These are phyloP conservation scores for Aspergillus intermedius DNA, from an alignment of 2,329 filamentous ascomycete species.

Conservation along the genomic window DNA sequence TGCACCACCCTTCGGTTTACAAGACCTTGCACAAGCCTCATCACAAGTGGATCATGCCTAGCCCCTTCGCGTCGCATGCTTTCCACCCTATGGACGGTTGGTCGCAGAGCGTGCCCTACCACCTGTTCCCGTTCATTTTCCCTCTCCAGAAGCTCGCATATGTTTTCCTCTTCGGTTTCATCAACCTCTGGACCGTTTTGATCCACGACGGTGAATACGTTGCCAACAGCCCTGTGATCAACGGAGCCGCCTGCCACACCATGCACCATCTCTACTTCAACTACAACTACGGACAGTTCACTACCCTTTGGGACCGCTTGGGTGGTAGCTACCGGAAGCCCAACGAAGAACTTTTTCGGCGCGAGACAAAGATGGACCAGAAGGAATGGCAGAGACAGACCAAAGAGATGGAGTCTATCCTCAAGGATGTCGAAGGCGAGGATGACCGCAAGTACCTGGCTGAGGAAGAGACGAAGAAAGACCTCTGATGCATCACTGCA, in stretches of 20 bases:
- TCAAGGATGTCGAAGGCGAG: slow-evolving; percentile 9
- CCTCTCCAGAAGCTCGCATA: slow-evolving; percentile 87
- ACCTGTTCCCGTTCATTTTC: slow-evolving; percentile 85
- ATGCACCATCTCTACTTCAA: slow-evolving; percentile 84
- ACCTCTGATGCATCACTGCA: neutral
- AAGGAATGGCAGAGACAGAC: slow-evolving; percentile 67
- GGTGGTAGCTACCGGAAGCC: slow-evolving; percentile 56
- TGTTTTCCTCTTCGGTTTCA: slow-evolving; percentile 75
- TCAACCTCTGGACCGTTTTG: slow-evolving; percentile 94
- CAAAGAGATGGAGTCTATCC: slow-evolving; percentile 8
- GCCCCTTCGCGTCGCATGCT: slow-evolving; percentile 82
- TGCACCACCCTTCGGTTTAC: slow-evolving; percentile 75
- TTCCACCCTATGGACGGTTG: slow-evolving; percentile 94
- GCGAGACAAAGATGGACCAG: slow-evolving; percentile 73
- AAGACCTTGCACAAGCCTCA: slow-evolving; percentile 90
- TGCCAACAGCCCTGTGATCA: slow-evolving; percentile 79
- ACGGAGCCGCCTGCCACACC: slow-evolving; percentile 89
- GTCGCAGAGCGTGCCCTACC: slow-evolving; percentile 80
- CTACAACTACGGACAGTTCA: slow-evolving; percentile 94
- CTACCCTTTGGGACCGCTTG: slow-evolving; percentile 82
- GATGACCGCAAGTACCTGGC: slow-evolving; percentile 8
- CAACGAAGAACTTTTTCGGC: slow-evolving; percentile 71
- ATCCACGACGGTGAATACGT: slow-evolving; percentile 95
- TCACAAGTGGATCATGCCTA: slow-evolving; percentile 99
- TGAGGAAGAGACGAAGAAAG: slow-evolving; percentile 6